Evolutionary conservation across 169 alveolate genomes (phyloP).

Genomic region (Plasmodium ovale): DNA sequence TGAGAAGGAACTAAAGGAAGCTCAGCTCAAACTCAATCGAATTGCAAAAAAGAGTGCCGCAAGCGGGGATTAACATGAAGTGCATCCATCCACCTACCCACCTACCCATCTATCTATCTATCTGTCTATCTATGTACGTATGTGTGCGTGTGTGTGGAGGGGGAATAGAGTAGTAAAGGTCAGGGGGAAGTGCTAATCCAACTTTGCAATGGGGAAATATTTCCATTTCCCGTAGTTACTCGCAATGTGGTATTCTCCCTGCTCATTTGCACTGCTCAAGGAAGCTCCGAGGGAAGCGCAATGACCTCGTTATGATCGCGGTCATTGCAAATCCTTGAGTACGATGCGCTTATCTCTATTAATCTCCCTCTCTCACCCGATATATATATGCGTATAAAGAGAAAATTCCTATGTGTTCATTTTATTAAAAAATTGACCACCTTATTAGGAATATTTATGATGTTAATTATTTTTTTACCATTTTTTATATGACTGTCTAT

Average conservation of each 20-base stretch:
- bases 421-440: constrained; percentile 34
- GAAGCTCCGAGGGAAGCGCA: too few species aligned
- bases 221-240: too few species aligned
- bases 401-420: constrained; percentile 1
- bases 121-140: not conserved
- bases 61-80: constrained; percentile 2
- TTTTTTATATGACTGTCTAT: constrained; percentile 36
- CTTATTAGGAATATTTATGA: constrained; percentile 42
- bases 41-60: constrained; percentile 32
- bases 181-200: too few species aligned
- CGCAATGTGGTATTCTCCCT: not conserved
- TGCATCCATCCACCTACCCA: too few species aligned
- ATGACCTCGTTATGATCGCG: too few species aligned
- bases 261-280: not conserved
- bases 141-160: not conserved
- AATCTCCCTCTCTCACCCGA: not conserved
- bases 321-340: too few species aligned
- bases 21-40: constrained; percentile 23
- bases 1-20: constrained; percentile 58
- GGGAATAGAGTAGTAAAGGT: too few species aligned
- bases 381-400: too few species aligned
- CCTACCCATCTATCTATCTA: not conserved
- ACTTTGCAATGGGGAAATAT: too few species aligned
- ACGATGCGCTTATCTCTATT: not conserved
- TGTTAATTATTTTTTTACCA: constrained; percentile 41